Evolutionary conservation across 129 eudicot species (phyloP).

Genomic region (Cynara cardunculus): DNA sequence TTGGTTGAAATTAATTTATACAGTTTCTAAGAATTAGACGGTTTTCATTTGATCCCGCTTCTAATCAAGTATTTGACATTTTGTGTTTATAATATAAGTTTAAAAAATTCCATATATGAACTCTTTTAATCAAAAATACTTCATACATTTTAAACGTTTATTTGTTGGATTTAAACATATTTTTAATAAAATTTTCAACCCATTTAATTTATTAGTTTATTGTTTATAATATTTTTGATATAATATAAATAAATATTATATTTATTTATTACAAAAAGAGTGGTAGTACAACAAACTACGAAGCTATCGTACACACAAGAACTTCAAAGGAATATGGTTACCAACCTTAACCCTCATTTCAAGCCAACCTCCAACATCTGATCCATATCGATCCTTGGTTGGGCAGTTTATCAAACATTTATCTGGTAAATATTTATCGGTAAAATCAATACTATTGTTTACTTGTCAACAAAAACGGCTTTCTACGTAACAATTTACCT

Average conservation of each 20-base stretch:
- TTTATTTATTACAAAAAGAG: not conserved
- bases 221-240: not conserved
- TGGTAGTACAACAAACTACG: not conserved
- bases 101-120: no score
- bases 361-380: not conserved
- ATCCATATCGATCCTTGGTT: not conserved
- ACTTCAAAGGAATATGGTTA: not conserved
- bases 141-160: not conserved
- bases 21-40: no score
- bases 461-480: no score
- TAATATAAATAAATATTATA: no score
- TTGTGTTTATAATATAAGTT: no score
- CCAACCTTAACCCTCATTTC: not conserved
- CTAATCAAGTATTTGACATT: no score
- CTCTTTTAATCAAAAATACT: not conserved
- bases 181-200: not conserved
- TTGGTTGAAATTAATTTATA: no score
- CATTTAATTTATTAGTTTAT: not conserved
- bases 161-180: not conserved
- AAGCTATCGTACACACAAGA: not conserved
- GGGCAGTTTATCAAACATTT: no score
- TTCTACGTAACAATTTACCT: no score
- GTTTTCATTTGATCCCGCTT: no score
- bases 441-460: no score
- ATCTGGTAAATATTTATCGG: no score